phyloP scores from a whole-genome alignment of 2,329 filamentous ascomycete species.

The Amylocarpus encephaloides region DNA sequence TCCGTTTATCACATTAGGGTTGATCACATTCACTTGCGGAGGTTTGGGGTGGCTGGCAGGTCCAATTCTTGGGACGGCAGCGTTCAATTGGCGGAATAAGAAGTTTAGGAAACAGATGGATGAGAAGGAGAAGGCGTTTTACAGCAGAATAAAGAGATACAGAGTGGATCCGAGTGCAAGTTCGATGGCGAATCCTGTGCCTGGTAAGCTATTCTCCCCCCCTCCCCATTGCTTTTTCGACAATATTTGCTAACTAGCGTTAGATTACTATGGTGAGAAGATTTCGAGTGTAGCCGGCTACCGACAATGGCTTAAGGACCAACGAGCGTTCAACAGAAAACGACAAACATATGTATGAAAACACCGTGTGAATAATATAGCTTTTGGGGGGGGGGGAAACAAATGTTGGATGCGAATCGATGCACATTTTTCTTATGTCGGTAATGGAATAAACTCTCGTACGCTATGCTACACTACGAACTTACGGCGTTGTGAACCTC shows the following conservation, averaged over 20 bases:
- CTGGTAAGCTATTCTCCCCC: constrained; percentile 22
- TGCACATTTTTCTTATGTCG: constrained; percentile 7
- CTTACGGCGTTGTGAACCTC: constrained; percentile 6
- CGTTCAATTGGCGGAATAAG: constrained; percentile 73
- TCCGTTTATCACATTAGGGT: constrained; percentile 75
- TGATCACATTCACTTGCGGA: constrained; percentile 70
- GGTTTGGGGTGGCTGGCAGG: constrained; percentile 85
- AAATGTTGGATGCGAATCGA: background rate
- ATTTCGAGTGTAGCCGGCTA: constrained; percentile 90
- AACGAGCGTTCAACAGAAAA: constrained; percentile 95
- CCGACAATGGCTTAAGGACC: constrained; percentile 93
- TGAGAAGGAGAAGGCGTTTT: constrained; percentile 92
- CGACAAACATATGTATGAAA: constrained; percentile 27
- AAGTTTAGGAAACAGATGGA: constrained; percentile 67
- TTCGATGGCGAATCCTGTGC: constrained; percentile 78
- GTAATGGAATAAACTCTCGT: constrained; percentile 1
- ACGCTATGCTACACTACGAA: constrained; percentile 4
- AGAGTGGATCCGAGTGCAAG: constrained; percentile 86
- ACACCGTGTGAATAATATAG: background rate
- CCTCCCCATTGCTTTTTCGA: constrained; percentile 33
- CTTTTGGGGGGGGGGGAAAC: background rate
- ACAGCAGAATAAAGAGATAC: constrained; percentile 82
- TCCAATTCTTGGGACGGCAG: constrained; percentile 70
- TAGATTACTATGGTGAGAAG: constrained; percentile 96
- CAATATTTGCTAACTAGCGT: constrained; percentile 43